These are phyloP conservation scores for Tuber magnatum DNA, from an alignment of 495 filamentous ascomycete species.

Conservation along the genomic window DNA sequence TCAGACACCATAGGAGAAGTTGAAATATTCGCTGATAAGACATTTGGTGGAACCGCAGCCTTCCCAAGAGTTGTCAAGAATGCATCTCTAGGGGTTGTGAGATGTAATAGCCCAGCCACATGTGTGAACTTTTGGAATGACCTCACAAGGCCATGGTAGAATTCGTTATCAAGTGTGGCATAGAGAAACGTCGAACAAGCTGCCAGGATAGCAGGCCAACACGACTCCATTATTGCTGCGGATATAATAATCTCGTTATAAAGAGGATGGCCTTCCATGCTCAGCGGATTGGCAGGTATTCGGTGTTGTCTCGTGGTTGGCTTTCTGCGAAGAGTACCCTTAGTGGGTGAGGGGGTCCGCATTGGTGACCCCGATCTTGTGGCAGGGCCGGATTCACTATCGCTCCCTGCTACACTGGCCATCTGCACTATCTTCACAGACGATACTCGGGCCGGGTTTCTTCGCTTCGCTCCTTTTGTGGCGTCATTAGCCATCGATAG, in stretches of 20 bases:
- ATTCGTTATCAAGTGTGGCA: slow-evolving; percentile 85
- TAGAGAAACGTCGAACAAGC: slow-evolving; percentile 91
- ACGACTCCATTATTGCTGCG: slow-evolving; percentile 74
- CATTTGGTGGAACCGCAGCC: slow-evolving; percentile 73
- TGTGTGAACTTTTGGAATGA: slow-evolving; percentile 94
- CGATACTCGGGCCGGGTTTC: slow-evolving; percentile 12
- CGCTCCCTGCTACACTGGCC: slow-evolving; percentile 39
- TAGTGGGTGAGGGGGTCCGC: slow-evolving; percentile 37
- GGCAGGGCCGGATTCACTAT: slow-evolving; percentile 39
- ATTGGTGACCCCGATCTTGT: slow-evolving; percentile 45
- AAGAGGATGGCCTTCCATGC: slow-evolving; percentile 61
- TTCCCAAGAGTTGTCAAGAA: slow-evolving; percentile 92
- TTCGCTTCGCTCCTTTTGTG: slow-evolving; percentile 39
- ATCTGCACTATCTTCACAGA: slow-evolving; percentile 11
- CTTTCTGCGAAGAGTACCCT: slow-evolving; percentile 45
- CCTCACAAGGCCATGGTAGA: slow-evolving; percentile 85
- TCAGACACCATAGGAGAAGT: slow-evolving; percentile 35
- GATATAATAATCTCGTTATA: slow-evolving; percentile 64
- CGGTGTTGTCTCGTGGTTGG: slow-evolving; percentile 53
- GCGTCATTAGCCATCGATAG: slow-evolving; percentile 65
- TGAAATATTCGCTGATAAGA: slow-evolving; percentile 55
- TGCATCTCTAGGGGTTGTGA: slow-evolving; percentile 82
- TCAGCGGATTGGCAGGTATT: slow-evolving; percentile 73
- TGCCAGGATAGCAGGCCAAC: slow-evolving; percentile 92
- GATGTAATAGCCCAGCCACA: slow-evolving; percentile 77